A percentile compares a stretch with the other conserved stretches of the same genome.
Evolutionary conservation across 2,329 filamentous ascomycete species (phyloP).

Genomic region (Microsporum canis): DNA sequence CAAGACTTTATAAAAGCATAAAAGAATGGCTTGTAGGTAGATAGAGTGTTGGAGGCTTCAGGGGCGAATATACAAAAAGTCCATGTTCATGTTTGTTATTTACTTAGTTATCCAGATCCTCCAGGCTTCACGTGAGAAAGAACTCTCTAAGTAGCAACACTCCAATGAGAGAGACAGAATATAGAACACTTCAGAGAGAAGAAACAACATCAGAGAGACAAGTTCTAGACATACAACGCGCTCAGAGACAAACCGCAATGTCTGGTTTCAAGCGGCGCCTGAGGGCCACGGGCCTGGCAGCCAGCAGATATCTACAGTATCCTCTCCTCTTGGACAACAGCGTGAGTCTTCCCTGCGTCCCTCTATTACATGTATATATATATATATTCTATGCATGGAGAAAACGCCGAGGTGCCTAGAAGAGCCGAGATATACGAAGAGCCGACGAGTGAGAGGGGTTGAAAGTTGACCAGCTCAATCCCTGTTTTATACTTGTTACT

Average conservation of each 20-base stretch:
- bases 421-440: background rate
- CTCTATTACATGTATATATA: background rate
- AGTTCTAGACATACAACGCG: background rate
- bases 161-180: too few relatives aligned
- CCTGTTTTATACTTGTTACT: background rate
- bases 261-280: conserved; percentile 1
- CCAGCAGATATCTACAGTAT: background rate
- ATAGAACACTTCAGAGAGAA: background rate
- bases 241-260: background rate
- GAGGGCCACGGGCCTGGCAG: background rate
- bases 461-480: background rate
- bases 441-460: background rate
- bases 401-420: background rate
- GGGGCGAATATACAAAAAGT: too few relatives aligned
- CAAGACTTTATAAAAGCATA: background rate
- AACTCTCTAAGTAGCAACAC: too few relatives aligned
- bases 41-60: background rate
- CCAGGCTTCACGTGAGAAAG: too few relatives aligned
- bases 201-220: background rate
- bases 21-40: background rate
- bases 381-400: background rate
- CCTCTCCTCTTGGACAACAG: background rate
- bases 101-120: too few relatives aligned
- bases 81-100: too few relatives aligned
- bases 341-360: background rate